Base-by-base conservation (phyloP, 345 rosid species). In the Gossypium raimondii region DNA sequence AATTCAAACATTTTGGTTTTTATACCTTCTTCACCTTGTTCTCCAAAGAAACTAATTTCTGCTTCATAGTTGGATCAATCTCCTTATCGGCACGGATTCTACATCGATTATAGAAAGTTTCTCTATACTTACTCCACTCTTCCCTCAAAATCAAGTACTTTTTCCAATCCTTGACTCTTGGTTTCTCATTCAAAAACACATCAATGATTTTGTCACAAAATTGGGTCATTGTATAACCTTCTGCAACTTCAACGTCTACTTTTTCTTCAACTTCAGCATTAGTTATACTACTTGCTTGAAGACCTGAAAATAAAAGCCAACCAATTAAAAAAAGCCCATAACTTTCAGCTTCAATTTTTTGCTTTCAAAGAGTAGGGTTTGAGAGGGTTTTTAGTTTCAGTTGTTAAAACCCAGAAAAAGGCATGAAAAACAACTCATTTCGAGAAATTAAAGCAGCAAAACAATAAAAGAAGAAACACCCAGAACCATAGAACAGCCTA, bases 121-220 rank as follows among this genome's bases (percentile, higher is more conserved):
- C 86, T 69, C 85, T 89, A 64, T 92, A 91, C 86, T 89, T 92
- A 25, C 83, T 84, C 98, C 97, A 94, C 79, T 91, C 97, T 62
- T 91, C 92, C 78, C 98, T 87, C 17, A 92, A 83, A 60, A 90
- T 86, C 84, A 94, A 73, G 79, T 84, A 91, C 82, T 87, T 91
- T 70, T 84, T 89, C 99, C 96, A 95, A 22, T 93, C 84, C 73
- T 84, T 95, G 7, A 86, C 91, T 77, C 86, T 83, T 45, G 88
- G 89, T 78, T 92, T 95, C 90, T 91, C 90, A 77, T 82, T 85
- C 84, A 93, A 78, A 81, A 92, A 95, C 56, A 91, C 17, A 82
- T 91, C 93, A 76, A 93, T 86, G 7, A 92, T 82, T 81, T 84
- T 91, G 76, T 95, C 99, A 76, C 93, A 87, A 78, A 95, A 83